phyloP scores from a whole-genome alignment of 768 basidiomycete genomes.

The Xerocomellus dryophilus region DNA sequence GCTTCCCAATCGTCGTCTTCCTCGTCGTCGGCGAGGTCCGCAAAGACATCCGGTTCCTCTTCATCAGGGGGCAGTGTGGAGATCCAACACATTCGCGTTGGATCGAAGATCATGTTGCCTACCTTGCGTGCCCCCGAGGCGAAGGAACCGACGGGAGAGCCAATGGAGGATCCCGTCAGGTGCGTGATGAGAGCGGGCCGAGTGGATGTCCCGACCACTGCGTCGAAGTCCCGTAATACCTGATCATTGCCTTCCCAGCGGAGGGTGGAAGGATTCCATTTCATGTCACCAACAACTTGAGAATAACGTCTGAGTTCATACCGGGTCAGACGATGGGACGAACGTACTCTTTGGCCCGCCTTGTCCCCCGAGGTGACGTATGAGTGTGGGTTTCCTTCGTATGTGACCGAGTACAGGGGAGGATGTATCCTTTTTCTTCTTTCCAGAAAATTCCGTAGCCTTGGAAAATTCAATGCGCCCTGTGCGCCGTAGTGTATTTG shows the following conservation, averaged over 20 bases:
- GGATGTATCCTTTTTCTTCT: conserved; percentile 52
- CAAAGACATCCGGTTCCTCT: conserved; percentile 95
- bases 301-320: conserved; percentile 15
- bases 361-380: conserved; percentile 74
- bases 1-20: conserved; percentile 69
- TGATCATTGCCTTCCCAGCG: conserved; percentile 99
- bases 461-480: conserved; percentile 55
- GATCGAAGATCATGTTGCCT: conserved; percentile 98
- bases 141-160: conserved; percentile 73
- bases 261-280: conserved; percentile 86
- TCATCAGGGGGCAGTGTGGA: conserved; percentile 81
- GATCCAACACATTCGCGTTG: conserved; percentile 92
- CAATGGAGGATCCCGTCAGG: conserved; percentile 81
- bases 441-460: conserved; percentile 39
- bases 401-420: conserved; percentile 47
- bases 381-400: conserved; percentile 79
- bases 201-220: conserved; percentile 71
- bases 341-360: conserved; percentile 69
- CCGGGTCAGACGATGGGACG: neutral
- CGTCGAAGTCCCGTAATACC: conserved; percentile 85
- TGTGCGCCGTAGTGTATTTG: conserved; percentile 56
- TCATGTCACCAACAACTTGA: conserved; percentile 94
- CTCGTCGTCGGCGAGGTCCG: conserved; percentile 88
- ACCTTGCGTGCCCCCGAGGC: conserved; percentile 82
- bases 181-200: conserved; percentile 96